A percentile compares a stretch with the other conserved stretches of the same genome.
Conservation (phyloP, 192 early-diverging fungal species). For the Rhizophlyctis rosea region DNA sequence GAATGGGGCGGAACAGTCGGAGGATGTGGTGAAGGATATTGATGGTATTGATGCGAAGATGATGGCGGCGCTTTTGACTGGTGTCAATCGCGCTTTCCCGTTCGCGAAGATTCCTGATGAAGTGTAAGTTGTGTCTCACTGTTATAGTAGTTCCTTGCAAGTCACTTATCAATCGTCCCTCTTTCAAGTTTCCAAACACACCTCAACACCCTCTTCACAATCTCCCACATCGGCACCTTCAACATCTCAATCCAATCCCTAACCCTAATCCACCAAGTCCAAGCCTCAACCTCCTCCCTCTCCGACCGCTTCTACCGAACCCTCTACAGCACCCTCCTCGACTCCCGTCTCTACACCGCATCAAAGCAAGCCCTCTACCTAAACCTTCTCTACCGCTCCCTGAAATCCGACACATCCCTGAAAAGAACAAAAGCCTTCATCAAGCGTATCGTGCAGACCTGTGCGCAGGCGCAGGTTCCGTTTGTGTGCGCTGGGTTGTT, state of each 20-base stretch:
- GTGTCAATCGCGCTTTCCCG: slow-evolving; percentile 93
- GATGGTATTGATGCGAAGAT: slow-evolving; percentile 76
- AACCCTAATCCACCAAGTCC: slow-evolving; percentile 80
- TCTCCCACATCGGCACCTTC: slow-evolving; percentile 86
- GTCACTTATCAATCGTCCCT: slow-evolving; percentile 13
- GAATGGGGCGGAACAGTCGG: slow-evolving; percentile 13
- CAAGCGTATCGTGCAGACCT: slow-evolving; percentile 82
- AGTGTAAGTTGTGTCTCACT: slow-evolving; percentile 36
- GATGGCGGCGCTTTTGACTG: slow-evolving; percentile 86
- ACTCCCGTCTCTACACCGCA: slow-evolving; percentile 67
- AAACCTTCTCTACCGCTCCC: slow-evolving; percentile 83
- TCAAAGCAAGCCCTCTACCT: slow-evolving; percentile 93
- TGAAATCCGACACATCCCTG: slow-evolving; percentile 69
- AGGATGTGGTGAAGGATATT: slow-evolving; percentile 28
- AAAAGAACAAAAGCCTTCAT: slow-evolving; percentile 78
- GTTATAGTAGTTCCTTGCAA: not conserved
- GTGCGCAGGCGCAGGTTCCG: slow-evolving; percentile 62
- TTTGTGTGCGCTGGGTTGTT: slow-evolving; percentile 86
- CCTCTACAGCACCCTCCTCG: slow-evolving; percentile 84
- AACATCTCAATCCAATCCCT: slow-evolving; percentile 93
- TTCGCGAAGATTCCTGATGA: slow-evolving; percentile 79
- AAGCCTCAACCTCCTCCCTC: slow-evolving; percentile 45
- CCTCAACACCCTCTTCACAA: slow-evolving; percentile 85
- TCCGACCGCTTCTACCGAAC: slow-evolving; percentile 89
- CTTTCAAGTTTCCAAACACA: slow-evolving; percentile 65